phyloP scores from a whole-genome alignment of 768 basidiomycete species.

The Macrocybe gigantea region DNA sequence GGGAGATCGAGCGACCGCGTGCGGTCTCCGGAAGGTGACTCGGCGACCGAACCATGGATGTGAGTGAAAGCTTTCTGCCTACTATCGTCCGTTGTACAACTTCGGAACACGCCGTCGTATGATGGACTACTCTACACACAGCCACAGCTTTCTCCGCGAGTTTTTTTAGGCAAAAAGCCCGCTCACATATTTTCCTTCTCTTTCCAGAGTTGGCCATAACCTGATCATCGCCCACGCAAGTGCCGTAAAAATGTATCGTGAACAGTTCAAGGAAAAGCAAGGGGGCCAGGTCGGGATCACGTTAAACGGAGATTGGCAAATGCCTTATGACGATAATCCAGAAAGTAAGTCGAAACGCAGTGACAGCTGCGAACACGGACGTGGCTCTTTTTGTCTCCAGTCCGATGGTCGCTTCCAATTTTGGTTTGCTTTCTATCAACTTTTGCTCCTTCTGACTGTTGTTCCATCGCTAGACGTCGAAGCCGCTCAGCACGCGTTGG shows the following conservation, averaged over 20 bases:
- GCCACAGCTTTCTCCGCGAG: too few species aligned
- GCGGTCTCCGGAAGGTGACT: constrained; percentile 56
- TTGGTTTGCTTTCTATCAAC: background rate
- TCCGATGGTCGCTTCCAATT: background rate
- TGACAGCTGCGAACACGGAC: too few species aligned
- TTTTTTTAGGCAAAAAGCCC: background rate
- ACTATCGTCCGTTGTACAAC: background rate
- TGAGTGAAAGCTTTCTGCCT: constrained; percentile 23
- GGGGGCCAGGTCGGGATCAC: constrained; percentile 75
- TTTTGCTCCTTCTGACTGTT: background rate
- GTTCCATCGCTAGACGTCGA: constrained; percentile 41
- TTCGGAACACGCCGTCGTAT: background rate
- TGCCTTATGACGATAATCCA: constrained; percentile 64
- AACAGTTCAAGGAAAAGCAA: constrained; percentile 57
- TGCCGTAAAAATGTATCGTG: constrained; percentile 61
- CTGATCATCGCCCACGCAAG: constrained; percentile 66
- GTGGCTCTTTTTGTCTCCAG: constrained; percentile 1
- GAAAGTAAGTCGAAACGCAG: constrained; percentile 43
- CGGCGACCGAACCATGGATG: constrained; percentile 67
- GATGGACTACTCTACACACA: too few species aligned
- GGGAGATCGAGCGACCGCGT: constrained; percentile 61
- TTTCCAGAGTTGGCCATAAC: constrained; percentile 56
- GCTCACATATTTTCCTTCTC: background rate
- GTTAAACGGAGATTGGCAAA: constrained; percentile 69
- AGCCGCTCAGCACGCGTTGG: constrained; percentile 67